Percentiles rank a stretch among this genome's conserved stretches.
phyloP scores from a whole-genome alignment of 306 rosid genomes.

The Cicer arietinum region DNA sequence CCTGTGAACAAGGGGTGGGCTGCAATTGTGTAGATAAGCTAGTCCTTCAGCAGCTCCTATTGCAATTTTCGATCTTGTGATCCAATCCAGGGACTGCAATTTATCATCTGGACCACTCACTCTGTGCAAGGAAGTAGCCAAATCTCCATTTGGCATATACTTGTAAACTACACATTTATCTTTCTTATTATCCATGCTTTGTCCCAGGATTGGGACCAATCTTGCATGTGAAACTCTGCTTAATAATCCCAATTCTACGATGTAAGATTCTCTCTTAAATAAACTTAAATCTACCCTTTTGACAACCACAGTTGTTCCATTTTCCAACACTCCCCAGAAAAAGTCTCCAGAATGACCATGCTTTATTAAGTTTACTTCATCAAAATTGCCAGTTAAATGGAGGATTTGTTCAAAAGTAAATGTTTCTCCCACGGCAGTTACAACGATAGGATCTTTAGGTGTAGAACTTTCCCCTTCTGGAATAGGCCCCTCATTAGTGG shows the following conservation, averaged over 20 bases:
- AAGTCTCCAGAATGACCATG: slow-evolving; percentile 94
- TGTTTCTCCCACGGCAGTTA: slow-evolving; percentile 64
- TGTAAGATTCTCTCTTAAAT: slow-evolving; percentile 60
- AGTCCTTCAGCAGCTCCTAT: slow-evolving; percentile 93
- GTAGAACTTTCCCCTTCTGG: slow-evolving; percentile 57
- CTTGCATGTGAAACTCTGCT: slow-evolving; percentile 77
- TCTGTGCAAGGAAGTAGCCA: slow-evolving; percentile 76
- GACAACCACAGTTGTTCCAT: slow-evolving; percentile 71
- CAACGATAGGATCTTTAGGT: slow-evolving; percentile 53
- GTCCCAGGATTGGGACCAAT: slow-evolving; percentile 85
- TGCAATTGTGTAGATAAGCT: slow-evolving; percentile 75
- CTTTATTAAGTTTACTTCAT: slow-evolving; percentile 72
- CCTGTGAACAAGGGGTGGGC: slow-evolving; percentile 95
- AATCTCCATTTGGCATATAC: slow-evolving; percentile 83
- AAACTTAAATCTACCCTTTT: slow-evolving; percentile 68
- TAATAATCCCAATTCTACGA: slow-evolving; percentile 66
- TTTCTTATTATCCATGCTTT: slow-evolving; percentile 79
- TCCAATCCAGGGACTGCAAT: slow-evolving; percentile 83
- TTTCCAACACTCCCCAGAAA: slow-evolving; percentile 60
- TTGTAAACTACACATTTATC: slow-evolving; percentile 85
- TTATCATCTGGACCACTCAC: slow-evolving; percentile 52
- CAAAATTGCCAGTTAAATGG: slow-evolving; percentile 62
- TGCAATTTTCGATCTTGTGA: slow-evolving; percentile 92
- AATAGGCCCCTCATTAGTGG: slow-evolving; percentile 59
- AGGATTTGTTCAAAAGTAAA: slow-evolving; percentile 73